Evolutionary conservation across 2,329 filamentous ascomycete genomes (phyloP), one percentile per base, ranked within the genome.

Genomic region (Fonsecaea nubica): DNA sequence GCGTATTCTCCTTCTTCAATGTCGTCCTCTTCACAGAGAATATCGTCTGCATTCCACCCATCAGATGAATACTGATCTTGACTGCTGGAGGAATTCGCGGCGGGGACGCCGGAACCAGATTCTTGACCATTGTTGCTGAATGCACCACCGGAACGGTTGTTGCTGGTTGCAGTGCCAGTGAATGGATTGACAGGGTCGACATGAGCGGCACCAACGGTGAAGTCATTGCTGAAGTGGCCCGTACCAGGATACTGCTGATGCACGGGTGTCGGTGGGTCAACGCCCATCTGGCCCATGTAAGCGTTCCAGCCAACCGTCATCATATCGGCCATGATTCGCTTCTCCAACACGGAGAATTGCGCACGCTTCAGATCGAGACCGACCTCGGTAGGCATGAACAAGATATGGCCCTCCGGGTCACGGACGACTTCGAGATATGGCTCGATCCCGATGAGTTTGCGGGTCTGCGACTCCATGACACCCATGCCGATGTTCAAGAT

Each of bases 401-500:
- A 62, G 18, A 68, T 10, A 62, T 67, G 55, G 48, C 64, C 64
- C 6, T 66, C 40, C n/a, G 59, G 21, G 45, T 68, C 69, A 12
- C 62, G 40, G 50, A 36, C 45, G 15, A 70, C 57, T 33, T 62
- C 33, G n/a, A 68, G 57, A 38, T 66, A 50, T 12, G 68, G 65
- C 6, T 53, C 30, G 25, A 69, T 56, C 42, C 60, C 67, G 48
- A 69, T 63, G 36, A 45, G 33, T 8, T 40, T n/a, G 30, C 40
- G 63, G 53, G 38, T 48, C 21, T 68, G 62, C n/a, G 18, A 10
- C 55, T 68, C 63, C 48, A 70, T 55, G 18, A 56, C 63, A 2
- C 25, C 32, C 57, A 68, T 52, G 9, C 71, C 70, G 1, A 55
- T 45, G 32, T 68, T 62, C 58, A 73, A 56, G 32, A 73, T 50